Conservation (phyloP, 2,329 filamentous ascomycete species). For the Lachnellula willkommii region DNA sequence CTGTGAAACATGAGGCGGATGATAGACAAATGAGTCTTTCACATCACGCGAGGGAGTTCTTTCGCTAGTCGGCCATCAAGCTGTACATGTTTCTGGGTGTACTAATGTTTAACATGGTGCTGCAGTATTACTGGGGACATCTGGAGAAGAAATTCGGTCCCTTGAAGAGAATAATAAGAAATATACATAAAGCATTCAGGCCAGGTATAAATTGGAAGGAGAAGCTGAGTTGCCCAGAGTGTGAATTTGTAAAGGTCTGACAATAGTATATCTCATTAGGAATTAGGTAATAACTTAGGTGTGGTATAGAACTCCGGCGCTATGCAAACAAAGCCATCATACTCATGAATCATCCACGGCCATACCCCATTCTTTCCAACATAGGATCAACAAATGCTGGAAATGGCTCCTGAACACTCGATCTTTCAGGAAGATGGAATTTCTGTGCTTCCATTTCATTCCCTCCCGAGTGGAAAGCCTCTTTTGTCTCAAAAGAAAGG, state of each 20-base stretch:
- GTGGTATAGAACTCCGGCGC: slow-evolving; percentile 17
- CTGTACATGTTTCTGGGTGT: no score
- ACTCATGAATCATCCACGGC: not conserved
- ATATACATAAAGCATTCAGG: not conserved
- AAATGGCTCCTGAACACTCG: slow-evolving; percentile 7
- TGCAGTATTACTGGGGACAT: no score
- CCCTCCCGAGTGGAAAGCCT: slow-evolving; percentile 6
- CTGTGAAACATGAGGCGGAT: no score
- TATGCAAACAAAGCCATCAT: slow-evolving; percentile 7
- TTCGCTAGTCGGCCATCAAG: no score
- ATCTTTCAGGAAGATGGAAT: slow-evolving; percentile 6
- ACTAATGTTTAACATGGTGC: no score
- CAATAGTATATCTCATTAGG: slow-evolving; percentile 2
- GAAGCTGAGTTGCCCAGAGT: no score
- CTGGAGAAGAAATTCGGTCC: no score
- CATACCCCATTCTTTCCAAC: slow-evolving; percentile 1
- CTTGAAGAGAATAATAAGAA: not conserved
- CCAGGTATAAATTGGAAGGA: not conserved
- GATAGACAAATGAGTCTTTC: no score
- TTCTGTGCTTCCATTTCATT: not conserved
- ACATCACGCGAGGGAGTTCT: no score
- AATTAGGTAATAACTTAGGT: not conserved
- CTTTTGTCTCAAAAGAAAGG: slow-evolving; percentile 9
- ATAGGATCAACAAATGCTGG: slow-evolving; percentile 9
- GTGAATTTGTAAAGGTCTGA: not conserved